A percentile compares a stretch with the other conserved stretches of the same genome.
phyloP scores from a whole-genome alignment of 176 grass and related monocot genomes.

The Calamus simplicifolius region DNA sequence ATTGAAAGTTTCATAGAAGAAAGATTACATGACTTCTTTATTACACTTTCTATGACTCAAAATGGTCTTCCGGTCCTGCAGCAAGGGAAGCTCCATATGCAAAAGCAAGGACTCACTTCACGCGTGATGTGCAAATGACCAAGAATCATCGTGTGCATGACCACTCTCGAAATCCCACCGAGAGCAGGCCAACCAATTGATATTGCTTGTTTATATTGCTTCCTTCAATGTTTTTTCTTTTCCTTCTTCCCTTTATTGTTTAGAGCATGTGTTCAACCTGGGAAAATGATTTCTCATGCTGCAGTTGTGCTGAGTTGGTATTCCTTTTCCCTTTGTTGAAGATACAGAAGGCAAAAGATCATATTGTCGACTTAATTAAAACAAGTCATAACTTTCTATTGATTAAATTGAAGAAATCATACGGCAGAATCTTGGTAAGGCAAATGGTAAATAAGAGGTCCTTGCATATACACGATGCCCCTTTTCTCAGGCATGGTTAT shows the following conservation, averaged over 20 bases:
- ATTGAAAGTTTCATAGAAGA: not conserved
- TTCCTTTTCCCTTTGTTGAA: no score
- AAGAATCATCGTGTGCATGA: slow-evolving; percentile 66
- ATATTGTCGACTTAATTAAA: no score
- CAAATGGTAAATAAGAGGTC: slow-evolving; percentile 6
- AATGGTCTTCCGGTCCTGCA: slow-evolving; percentile 13
- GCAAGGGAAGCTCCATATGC: slow-evolving; percentile 98
- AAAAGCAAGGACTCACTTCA: slow-evolving; percentile 77
- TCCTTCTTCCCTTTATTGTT: not conserved
- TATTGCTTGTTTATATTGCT: not conserved
- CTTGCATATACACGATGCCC: not conserved
- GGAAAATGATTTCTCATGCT: not conserved
- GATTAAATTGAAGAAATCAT: slow-evolving; percentile 1
- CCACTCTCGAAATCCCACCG: slow-evolving; percentile 29
- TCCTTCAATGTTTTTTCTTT: not conserved
- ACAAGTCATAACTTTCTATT: no score
- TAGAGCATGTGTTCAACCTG: no score
- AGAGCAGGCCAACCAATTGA: slow-evolving; percentile 21
- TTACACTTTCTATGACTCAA: not conserved
- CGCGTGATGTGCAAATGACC: slow-evolving; percentile 66
- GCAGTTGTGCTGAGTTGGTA: not conserved
- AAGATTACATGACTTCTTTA: not conserved
- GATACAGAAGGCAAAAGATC: no score
- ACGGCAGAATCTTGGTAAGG: not conserved
- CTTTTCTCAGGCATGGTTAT: not conserved